Conservation (phyloP, 2,329 filamentous ascomycete genomes). For the Fusarium coffeatum region DNA sequence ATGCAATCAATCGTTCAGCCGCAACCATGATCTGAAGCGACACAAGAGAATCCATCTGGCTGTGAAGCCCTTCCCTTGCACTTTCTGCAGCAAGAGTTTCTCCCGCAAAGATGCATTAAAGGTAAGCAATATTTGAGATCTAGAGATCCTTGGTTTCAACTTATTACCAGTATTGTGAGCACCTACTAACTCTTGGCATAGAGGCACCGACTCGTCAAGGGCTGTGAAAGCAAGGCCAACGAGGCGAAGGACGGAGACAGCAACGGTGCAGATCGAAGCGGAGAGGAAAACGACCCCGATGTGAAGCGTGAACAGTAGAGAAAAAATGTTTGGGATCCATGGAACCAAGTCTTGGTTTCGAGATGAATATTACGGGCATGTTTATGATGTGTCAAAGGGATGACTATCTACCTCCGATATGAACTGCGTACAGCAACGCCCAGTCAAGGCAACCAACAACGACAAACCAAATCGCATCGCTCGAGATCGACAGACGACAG, state of each 20-base stretch:
- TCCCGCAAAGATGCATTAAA: conserved; percentile 96
- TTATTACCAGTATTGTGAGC: neutral
- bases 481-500: conserved; percentile 14
- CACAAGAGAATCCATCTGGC: conserved; percentile 96
- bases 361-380: conserved; percentile 20
- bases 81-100: conserved; percentile 94
- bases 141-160: neutral
- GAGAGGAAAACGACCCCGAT: conserved; percentile 43
- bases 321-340: conserved; percentile 11
- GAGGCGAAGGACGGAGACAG: conserved; percentile 43
- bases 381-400: conserved; percentile 3
- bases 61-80: conserved; percentile 95
- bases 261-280: conserved; percentile 39
- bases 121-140: conserved; percentile 66
- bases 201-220: conserved; percentile 73
- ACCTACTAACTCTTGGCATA: conserved; percentile 48
- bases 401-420: neutral
- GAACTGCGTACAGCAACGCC: neutral
- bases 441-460: conserved; percentile 10
- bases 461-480: conserved; percentile 12
- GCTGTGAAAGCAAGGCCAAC: conserved; percentile 60
- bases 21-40: conserved; percentile 95
- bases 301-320: conserved; percentile 41
- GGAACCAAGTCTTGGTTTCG: conserved; percentile 25
- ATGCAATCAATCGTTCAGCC: conserved; percentile 93